Base-by-base conservation (phyloP, 805 yeast species). In the Myxozyma monticola region DNA sequence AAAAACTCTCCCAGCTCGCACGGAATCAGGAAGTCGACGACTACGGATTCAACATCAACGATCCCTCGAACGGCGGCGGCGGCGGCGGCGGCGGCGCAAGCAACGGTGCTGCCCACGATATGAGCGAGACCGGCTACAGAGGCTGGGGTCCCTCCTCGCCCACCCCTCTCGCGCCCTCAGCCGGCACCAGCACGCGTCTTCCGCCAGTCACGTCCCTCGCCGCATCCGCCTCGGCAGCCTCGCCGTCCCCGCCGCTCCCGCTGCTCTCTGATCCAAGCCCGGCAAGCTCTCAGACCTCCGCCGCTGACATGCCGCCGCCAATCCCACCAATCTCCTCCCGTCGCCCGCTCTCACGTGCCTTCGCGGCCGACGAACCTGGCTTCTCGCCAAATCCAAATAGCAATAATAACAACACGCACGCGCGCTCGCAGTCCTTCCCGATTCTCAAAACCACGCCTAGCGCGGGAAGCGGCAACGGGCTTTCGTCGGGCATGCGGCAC, bases 141-240 rank as follows among this genome's bases (percentile, higher is more conserved):
- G 58, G 58, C 1, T 54, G 58, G 58, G 57, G 57, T 4, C 50
- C 58, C 3, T 37, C 37, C 29, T 37, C 54, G 10, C 51, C 54
- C 6, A 25, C 31, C 3, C 30, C 48, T 22, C 22, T 15, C 12
- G 29, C 24, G 36, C 30, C 15, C 22, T 25, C 20, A 17, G 31
- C 31, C 40, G 12, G 17, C 18, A 20, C 14, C 15, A 6, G 20
- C 34, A 9, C 43, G 7, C 18, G n/a, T 21, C 34, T 12, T n/a
- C n/a, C 43, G 10, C n/a, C 43, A 15, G 17, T 26, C 7, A 12
- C 10, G 24, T 22, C 24, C 17, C 10, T 15, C 14, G 26, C 40
- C 26, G 15, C 40, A 8, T 9, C 40, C 17, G 14, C 40, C 9
- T 10, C 43, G 17, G 34, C 43, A 5, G 12, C 34, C 12, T 24